phyloP scores from a whole-genome alignment of 2,329 filamentous ascomycete genomes.

The Cordyceps farinosa region DNA sequence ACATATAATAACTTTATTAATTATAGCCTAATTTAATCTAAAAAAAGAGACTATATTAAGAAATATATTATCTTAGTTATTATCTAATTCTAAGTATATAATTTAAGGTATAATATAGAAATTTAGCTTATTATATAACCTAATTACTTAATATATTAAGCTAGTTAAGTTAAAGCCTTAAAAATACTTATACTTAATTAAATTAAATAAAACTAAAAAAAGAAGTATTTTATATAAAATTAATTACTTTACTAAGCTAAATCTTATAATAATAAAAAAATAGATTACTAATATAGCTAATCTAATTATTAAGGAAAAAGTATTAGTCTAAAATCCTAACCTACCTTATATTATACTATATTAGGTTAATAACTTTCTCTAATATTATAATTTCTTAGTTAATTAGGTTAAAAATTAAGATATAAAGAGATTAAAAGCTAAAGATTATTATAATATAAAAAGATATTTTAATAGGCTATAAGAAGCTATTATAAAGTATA shows the following conservation, averaged over 20 bases:
- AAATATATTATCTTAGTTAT: neutral
- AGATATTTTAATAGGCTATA: conserved; percentile 14
- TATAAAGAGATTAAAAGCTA: conserved; percentile 12
- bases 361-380: conserved; percentile 18
- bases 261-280: too few species aligned
- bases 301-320: too few species aligned
- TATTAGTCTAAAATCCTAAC: too few species aligned
- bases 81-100: neutral
- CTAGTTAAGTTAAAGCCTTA: too few species aligned
- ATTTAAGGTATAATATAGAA: conserved; percentile 4
- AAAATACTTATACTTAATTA: too few species aligned
- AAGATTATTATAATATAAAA: neutral
- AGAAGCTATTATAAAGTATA: conserved; percentile 4
- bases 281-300: too few species aligned
- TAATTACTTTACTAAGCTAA: too few species aligned
- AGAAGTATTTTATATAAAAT: too few species aligned
- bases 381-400: conserved; percentile 6
- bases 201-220: too few species aligned
- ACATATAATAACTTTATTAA: neutral
- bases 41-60: neutral
- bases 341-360: too few species aligned
- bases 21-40: too few species aligned
- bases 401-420: conserved; percentile 13
- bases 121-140: conserved; percentile 18
- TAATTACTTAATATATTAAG: neutral